A percentile compares a stretch with the other conserved stretches of the same genome.
phyloP scores from a whole-genome alignment of 306 rosid species.

The Canavalia gladiata region DNA sequence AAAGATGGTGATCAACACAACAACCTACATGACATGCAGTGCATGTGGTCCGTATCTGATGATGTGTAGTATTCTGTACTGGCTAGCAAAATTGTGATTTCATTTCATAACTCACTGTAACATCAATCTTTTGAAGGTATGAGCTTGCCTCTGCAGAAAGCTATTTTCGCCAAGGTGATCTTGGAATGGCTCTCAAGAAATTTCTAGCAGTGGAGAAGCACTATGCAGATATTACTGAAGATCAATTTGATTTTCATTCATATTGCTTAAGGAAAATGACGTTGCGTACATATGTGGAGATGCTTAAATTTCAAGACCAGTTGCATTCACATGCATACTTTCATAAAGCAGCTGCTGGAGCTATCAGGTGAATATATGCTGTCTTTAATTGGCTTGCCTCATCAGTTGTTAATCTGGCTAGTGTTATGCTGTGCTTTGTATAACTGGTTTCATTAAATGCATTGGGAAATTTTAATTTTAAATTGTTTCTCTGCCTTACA shows the following conservation, averaged over 20 bases:
- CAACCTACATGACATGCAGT: conserved; percentile 99
- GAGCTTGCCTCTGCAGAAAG: conserved; percentile 99
- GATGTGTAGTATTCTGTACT: conserved; percentile 37
- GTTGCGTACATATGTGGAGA: conserved; percentile 90
- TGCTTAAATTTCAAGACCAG: conserved; percentile 97
- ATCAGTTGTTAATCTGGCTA: conserved; percentile 40
- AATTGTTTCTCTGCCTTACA: neutral
- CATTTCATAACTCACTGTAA: conserved; percentile 44
- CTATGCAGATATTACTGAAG: conserved; percentile 97
- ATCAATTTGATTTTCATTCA: conserved; percentile 99
- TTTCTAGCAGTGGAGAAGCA: conserved; percentile 98
- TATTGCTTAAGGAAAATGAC: conserved; percentile 99
- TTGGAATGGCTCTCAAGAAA: conserved; percentile 88
- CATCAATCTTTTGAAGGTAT: conserved; percentile 68
- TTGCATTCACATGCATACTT: conserved; percentile 93
- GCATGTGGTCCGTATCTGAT: conserved; percentile 91
- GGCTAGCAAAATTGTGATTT: conserved; percentile 27
- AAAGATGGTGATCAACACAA: conserved; percentile 99
- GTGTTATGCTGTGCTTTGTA: conserved; percentile 28
- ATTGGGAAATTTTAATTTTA: neutral
- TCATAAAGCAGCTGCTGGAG: conserved; percentile 97
- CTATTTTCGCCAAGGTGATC: conserved; percentile 95
- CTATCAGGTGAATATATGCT: conserved; percentile 73
- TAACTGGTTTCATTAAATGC: neutral
- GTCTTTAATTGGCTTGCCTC: conserved; percentile 35